phyloP scores from a whole-genome alignment of 345 rosid species.

The Kandelia obovata region DNA sequence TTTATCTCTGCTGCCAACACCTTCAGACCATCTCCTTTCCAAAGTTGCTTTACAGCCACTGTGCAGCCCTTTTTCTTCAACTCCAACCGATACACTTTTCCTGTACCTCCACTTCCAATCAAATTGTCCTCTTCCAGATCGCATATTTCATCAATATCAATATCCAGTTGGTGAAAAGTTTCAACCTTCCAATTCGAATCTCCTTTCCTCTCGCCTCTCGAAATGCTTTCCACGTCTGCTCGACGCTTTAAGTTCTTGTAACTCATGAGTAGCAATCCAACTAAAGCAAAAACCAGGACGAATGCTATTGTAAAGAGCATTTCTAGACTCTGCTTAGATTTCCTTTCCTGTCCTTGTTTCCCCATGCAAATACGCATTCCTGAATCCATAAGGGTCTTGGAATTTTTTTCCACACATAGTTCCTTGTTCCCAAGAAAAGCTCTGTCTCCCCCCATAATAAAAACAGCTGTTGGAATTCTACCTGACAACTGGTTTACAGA shows the following conservation, averaged over 20 bases:
- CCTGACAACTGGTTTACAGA: slow-evolving; percentile 66
- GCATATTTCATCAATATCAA: slow-evolving; percentile 67
- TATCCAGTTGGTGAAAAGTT: slow-evolving; percentile 63
- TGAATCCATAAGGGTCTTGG: slow-evolving; percentile 20
- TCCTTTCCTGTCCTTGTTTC: slow-evolving; percentile 25
- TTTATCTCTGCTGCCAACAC: slow-evolving; percentile 68
- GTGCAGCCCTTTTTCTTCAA: slow-evolving; percentile 56
- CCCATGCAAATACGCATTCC: slow-evolving; percentile 39
- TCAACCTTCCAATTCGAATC: slow-evolving; percentile 55
- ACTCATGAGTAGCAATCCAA: slow-evolving; percentile 45
- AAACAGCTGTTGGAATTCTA: slow-evolving; percentile 54
- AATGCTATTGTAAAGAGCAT: slow-evolving; percentile 44
- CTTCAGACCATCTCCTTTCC: slow-evolving; percentile 54
- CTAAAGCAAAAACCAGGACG: slow-evolving; percentile 36
- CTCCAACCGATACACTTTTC: slow-evolving; percentile 75
- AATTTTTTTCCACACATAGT: slow-evolving; percentile 49
- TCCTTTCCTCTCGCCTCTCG: slow-evolving; percentile 29
- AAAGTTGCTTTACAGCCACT: slow-evolving; percentile 76
- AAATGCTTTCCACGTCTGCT: slow-evolving; percentile 24
- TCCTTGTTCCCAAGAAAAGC: slow-evolving; percentile 58
- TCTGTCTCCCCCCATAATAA: slow-evolving; percentile 55
- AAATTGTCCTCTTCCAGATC: slow-evolving; percentile 56
- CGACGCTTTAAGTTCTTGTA: slow-evolving; percentile 43
- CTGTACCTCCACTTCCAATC: slow-evolving; percentile 84
- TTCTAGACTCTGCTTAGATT: slow-evolving; percentile 30